These are phyloP conservation scores for Paspalum vaginatum DNA, from an alignment of 176 grass and related monocot species.

Conservation along the genomic window DNA sequence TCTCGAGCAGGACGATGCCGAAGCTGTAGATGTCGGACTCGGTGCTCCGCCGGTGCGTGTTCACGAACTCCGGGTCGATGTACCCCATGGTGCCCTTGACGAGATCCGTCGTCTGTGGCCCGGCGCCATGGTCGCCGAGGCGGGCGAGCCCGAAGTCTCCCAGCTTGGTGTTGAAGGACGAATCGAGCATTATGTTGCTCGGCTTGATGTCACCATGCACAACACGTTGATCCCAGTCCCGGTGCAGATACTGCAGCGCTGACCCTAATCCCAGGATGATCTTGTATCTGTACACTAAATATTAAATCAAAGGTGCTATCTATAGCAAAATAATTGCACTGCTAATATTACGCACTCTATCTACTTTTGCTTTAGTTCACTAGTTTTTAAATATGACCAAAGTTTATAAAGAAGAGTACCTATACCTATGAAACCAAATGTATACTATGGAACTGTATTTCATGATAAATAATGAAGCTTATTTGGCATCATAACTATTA, in stretches of 20 bases:
- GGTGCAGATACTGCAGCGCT: not conserved
- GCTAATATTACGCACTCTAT: too few relatives aligned
- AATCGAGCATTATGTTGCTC: conserved; percentile 11
- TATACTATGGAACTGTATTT: too few relatives aligned
- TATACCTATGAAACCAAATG: too few relatives aligned
- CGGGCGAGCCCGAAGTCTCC: not conserved
- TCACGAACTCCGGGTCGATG: not conserved
- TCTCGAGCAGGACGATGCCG: not conserved
- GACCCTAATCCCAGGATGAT: not conserved
- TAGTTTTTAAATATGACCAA: too few relatives aligned
- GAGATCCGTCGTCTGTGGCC: not conserved
- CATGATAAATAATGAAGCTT: too few relatives aligned
- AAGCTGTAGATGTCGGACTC: not conserved
- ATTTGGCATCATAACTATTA: too few relatives aligned
- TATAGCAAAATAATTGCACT: too few relatives aligned
- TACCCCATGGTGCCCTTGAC: not conserved
- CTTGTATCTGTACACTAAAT: not conserved
- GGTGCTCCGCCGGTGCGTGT: not conserved
- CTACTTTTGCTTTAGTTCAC: too few relatives aligned
- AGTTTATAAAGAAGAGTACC: too few relatives aligned
- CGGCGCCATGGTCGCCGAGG: not conserved
- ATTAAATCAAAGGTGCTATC: not conserved
- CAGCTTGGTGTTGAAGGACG: not conserved
- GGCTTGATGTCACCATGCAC: not conserved
- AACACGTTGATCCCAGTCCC: not conserved